phyloP scores from a whole-genome alignment of 306 rosid species.

The Ammopiptanthus mongolicus region DNA sequence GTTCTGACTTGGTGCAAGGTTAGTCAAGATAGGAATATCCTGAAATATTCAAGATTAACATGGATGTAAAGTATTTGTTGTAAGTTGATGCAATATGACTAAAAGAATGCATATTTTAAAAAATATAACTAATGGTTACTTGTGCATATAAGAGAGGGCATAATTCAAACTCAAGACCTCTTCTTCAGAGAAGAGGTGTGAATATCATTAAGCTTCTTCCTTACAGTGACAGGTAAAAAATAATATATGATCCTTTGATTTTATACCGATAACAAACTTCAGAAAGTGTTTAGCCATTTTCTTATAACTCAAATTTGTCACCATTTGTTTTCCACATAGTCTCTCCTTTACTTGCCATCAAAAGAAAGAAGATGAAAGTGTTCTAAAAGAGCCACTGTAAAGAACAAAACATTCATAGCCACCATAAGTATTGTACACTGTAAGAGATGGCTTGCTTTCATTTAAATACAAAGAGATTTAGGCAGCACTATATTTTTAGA shows the following conservation, averaged over 20 bases:
- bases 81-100: neutral
- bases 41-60: constrained; percentile 22
- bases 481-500: neutral
- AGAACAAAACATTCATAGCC: neutral
- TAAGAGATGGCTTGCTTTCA: neutral
- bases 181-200: neutral
- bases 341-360: neutral
- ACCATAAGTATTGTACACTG: neutral
- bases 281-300: neutral
- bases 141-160: neutral
- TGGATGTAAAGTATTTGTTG: neutral
- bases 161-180: neutral
- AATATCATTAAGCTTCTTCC: too few species aligned
- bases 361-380: neutral
- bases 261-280: neutral
- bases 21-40: constrained; percentile 12
- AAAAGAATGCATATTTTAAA: neutral
- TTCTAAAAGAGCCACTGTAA: neutral
- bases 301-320: neutral
- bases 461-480: neutral
- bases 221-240: neutral
- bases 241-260: neutral
- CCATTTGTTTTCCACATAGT: neutral
- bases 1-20: constrained; percentile 3
- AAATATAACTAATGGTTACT: neutral